A percentile compares a stretch with the other conserved stretches of the same genome.
Evolutionary conservation across 495 filamentous ascomycete genomes (phyloP).

Genomic region (Penicillium macrosclerotiorum): DNA sequence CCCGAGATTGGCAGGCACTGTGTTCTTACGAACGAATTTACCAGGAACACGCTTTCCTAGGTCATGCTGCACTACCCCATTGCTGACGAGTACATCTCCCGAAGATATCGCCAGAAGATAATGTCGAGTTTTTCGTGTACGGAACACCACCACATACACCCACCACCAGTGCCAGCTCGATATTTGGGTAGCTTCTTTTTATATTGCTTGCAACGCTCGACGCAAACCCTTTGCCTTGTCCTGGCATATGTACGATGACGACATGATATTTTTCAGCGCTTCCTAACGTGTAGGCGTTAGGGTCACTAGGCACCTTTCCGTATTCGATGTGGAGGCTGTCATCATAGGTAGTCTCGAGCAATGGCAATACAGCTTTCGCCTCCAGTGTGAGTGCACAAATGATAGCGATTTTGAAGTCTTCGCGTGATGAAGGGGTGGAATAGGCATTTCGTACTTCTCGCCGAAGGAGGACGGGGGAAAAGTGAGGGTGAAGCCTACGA

Average conservation of each 20-base stretch:
- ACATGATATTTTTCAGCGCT: conserved; percentile 22
- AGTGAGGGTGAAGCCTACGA: no score
- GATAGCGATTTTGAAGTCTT: conserved; percentile 26
- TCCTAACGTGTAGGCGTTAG: conserved; percentile 27
- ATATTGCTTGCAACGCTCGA: conserved; percentile 16
- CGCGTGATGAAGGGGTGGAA: neutral
- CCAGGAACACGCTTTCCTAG: conserved; percentile 25
- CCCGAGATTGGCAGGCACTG: conserved; percentile 20
- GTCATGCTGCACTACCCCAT: conserved; percentile 32
- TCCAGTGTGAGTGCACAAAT: conserved; percentile 29
- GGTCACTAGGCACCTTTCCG: conserved; percentile 17
- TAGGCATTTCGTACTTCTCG: neutral
- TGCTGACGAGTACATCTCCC: conserved; percentile 46
- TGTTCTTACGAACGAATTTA: conserved; percentile 21
- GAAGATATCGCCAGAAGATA: conserved; percentile 22
- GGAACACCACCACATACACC: conserved; percentile 31
- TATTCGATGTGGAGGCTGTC: conserved; percentile 14
- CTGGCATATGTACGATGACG: conserved; percentile 22
- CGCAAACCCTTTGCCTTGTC: conserved; percentile 19
- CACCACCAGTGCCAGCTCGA: conserved; percentile 25
- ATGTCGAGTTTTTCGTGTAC: neutral
- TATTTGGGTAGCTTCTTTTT: conserved; percentile 13
- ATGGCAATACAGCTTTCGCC: conserved; percentile 18
- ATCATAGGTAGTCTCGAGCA: conserved; percentile 15
- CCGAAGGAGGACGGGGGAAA: no score